These are phyloP conservation scores for Pseudoneurospora amorphoporcata DNA, from an alignment of 495 filamentous ascomycete genomes.

Conservation along the genomic window DNA sequence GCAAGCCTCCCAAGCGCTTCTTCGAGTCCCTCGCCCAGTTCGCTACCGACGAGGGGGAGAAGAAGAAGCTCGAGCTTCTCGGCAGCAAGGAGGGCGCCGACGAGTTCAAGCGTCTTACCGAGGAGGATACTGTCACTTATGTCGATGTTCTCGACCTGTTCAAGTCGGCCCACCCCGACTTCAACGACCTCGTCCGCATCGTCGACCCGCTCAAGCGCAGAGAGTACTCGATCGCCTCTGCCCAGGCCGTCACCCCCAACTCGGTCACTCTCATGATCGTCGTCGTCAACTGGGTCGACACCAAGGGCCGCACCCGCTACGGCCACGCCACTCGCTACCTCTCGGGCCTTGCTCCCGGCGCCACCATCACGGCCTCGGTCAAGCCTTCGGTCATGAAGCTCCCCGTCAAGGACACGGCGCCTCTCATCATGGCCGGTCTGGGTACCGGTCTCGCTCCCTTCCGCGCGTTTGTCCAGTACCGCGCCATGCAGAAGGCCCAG, in stretches of 20 bases:
- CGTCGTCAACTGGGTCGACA: slow-evolving; percentile 89
- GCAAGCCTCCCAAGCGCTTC: slow-evolving; percentile 92
- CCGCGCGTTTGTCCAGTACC: slow-evolving; percentile 96
- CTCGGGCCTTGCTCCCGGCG: slow-evolving; percentile 58
- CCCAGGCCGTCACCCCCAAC: slow-evolving; percentile 81
- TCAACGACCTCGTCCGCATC: slow-evolving; percentile 85
- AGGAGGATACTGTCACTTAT: slow-evolving; percentile 88
- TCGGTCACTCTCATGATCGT: slow-evolving; percentile 93
- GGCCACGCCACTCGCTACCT: slow-evolving; percentile 90
- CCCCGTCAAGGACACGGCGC: slow-evolving; percentile 70
- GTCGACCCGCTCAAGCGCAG: slow-evolving; percentile 87
- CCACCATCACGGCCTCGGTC: slow-evolving; percentile 77
- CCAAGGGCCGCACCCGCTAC: slow-evolving; percentile 77
- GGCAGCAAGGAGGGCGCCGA: slow-evolving; percentile 74
- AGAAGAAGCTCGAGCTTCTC: slow-evolving; percentile 64
- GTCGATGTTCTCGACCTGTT: slow-evolving; percentile 85
- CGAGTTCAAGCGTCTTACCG: slow-evolving; percentile 89
- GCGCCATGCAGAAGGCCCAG: slow-evolving; percentile 89
- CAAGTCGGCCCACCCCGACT: slow-evolving; percentile 75
- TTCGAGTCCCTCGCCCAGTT: slow-evolving; percentile 88
- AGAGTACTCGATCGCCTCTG: slow-evolving; percentile 96
- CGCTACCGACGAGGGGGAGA: slow-evolving; percentile 71
- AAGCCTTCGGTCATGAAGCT: slow-evolving; percentile 98
- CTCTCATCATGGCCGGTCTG: slow-evolving; percentile 98
- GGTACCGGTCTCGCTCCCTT: slow-evolving; percentile 95